phyloP scores from a whole-genome alignment of 202 grass and related monocot species.

The Alloteropsis angusta region DNA sequence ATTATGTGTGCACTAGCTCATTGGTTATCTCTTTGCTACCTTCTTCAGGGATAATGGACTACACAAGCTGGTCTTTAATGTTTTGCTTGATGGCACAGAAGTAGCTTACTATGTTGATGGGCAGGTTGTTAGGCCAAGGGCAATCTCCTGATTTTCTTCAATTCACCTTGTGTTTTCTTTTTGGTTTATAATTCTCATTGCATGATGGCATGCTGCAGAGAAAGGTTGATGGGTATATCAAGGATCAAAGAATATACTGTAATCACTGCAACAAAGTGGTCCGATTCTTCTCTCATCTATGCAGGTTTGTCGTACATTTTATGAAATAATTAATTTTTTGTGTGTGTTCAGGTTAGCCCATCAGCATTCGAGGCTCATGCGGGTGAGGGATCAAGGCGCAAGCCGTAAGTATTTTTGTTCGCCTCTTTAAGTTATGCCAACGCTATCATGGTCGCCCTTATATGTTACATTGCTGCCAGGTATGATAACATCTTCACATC shows the following conservation, averaged over 20 bases:
- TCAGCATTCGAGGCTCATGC: slow-evolving; percentile 97
- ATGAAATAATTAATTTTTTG: slow-evolving; percentile 18
- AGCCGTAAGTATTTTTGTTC: slow-evolving; percentile 58
- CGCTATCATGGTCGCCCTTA: slow-evolving; percentile 4
- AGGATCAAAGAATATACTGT: slow-evolving; percentile 92
- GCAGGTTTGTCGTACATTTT: neutral
- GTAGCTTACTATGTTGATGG: slow-evolving; percentile 90
- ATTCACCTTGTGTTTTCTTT: neutral
- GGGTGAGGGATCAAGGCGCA: slow-evolving; percentile 69
- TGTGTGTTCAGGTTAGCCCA: slow-evolving; percentile 69
- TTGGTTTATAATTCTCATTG: slow-evolving; percentile 22
- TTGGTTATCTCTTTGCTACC: neutral
- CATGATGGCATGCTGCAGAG: slow-evolving; percentile 42
- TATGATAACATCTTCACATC: slow-evolving; percentile 98
- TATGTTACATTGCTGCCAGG: slow-evolving; percentile 34
- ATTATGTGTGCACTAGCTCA: slow-evolving; percentile 22
- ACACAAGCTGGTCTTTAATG: slow-evolving; percentile 96
- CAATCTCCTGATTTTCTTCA: slow-evolving; percentile 3
- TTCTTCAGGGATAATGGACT: slow-evolving; percentile 64
- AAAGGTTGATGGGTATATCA: slow-evolving; percentile 85
- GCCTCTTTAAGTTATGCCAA: slow-evolving; percentile 14
- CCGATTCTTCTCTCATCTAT: neutral
- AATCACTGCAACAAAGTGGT: slow-evolving; percentile 85
- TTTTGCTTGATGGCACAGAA: slow-evolving; percentile 97
- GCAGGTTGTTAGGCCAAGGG: slow-evolving; percentile 54